Evolutionary conservation across 148 eudicot species (phyloP), one percentile per base, ranked within the genome.

Genomic region (Chenopodium quinoa): DNA sequence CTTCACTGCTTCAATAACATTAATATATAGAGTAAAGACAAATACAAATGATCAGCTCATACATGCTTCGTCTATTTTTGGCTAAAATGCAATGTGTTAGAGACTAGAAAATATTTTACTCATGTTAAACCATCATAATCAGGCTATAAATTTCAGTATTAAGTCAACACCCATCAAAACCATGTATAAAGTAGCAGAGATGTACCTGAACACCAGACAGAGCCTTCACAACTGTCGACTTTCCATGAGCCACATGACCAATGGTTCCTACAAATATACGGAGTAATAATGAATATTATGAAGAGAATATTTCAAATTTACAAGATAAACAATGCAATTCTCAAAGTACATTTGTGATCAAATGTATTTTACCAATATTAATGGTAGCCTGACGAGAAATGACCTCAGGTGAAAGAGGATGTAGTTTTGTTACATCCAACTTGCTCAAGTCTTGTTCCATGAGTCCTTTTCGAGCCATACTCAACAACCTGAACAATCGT

Each of bases 241-340:
- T 93, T 9, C 99, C 99, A 89, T 96, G 99, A 77, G 99, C 99
- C 92, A 96, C 99, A 85, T 96, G 99, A 78, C 99, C 99, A 86
- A 96, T 96, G 63, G 99, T 96, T 27, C 99, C 98, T 95, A 84
- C 37, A 5, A 46, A 37, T 37, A 37, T 37, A 5, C 40, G 7
- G 40, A 37, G 7, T 37, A 37, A 37, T 5, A 37, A 37, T 37
- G 40, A 83, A 63, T 64, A 67, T 65, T 11, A 67, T 14, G 32
- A 84, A 37, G 8, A n/a, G 34, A 20, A 9, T 9, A 52, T 10
- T 54, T 84, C 63, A 77, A 71, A 50, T 34, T 22, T 34, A 9
- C 34, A 7, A 63, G 78, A 48, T 63, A 4, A 77, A 17, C 12
- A 37, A 16, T 60, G 54, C 34, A 31, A 62, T 5, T 9, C 1